Evolutionary conservation across 2,329 filamentous ascomycete species (phyloP).

Genomic region (Aspergillus proliferans): DNA sequence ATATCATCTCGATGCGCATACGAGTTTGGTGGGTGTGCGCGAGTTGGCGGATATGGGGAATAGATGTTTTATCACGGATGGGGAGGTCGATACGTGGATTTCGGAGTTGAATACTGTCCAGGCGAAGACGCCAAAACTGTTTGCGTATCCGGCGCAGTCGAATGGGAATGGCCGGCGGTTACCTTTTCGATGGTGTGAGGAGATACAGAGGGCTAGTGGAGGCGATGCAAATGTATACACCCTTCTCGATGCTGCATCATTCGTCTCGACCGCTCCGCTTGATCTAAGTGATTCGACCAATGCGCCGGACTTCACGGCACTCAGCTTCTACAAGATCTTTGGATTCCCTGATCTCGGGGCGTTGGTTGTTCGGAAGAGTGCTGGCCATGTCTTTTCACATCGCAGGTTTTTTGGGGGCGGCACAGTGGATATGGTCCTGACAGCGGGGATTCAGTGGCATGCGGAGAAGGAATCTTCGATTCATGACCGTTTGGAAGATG

Average conservation of each 20-base stretch:
- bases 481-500: conserved; percentile 83
- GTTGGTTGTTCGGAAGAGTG: conserved; percentile 69
- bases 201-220: conserved; percentile 35
- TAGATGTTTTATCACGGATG: conserved; percentile 59
- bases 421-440: conserved; percentile 84
- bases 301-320: conserved; percentile 75
- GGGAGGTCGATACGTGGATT: conserved; percentile 61
- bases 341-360: conserved; percentile 89
- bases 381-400: conserved; percentile 56
- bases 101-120: conserved; percentile 22
- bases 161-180: conserved; percentile 81
- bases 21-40: conserved; percentile 75
- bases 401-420: conserved; percentile 88
- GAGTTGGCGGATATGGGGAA: conserved; percentile 59
- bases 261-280: conserved; percentile 69
- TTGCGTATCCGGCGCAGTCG: conserved; percentile 86
- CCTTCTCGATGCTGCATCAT: conserved; percentile 75
- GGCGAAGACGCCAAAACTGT: conserved; percentile 39
- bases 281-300: conserved; percentile 56
- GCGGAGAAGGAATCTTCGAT: conserved; percentile 63
- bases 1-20: conserved; percentile 81
- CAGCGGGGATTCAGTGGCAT: conserved; percentile 75
- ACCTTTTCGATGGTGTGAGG: conserved; percentile 61
- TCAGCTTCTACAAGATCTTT: conserved; percentile 98
- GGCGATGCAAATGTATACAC: conserved; percentile 50